Evolutionary conservation across 2,329 filamentous ascomycete genomes (phyloP).

Genomic region (Nemania sp.): DNA sequence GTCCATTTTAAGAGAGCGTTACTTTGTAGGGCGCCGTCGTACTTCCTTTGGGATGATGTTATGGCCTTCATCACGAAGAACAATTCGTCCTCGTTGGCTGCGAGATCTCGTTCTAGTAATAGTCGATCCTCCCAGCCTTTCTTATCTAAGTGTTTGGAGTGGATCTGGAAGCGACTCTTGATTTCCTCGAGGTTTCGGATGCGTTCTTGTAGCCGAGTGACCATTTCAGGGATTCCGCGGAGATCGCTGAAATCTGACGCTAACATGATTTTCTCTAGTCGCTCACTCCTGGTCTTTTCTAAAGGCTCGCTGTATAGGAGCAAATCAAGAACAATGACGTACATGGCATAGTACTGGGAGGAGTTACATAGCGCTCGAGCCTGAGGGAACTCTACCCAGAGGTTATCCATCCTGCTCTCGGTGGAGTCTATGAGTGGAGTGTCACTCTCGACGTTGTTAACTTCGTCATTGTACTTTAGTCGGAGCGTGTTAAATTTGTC

Average conservation of each 20-base stretch:
- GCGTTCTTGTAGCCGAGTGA: constrained; percentile 88
- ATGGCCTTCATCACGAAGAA: constrained; percentile 99
- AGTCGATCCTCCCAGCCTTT: constrained; percentile 93
- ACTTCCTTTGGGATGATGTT: constrained; percentile 91
- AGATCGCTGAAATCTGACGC: constrained; percentile 98
- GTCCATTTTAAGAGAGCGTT: constrained; percentile 90
- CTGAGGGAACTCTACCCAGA: constrained; percentile 97
- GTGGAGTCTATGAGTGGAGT: constrained; percentile 65
- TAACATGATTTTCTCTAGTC: constrained; percentile 97
- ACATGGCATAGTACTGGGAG: constrained; percentile 96
- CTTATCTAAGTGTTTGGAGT: constrained; percentile 86
- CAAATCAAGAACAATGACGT: constrained; percentile 96
- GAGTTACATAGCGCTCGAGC: constrained; percentile 97
- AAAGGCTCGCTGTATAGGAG: constrained; percentile 95
- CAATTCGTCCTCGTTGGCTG: constrained; percentile 92
- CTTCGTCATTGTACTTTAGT: constrained; percentile 95
- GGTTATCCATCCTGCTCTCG: constrained; percentile 90
- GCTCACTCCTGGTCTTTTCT: constrained; percentile 96
- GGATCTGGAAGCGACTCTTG: constrained; percentile 94
- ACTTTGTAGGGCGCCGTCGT: constrained; percentile 77
- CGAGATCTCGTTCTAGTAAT: constrained; percentile 87
- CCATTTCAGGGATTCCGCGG: constrained; percentile 91
- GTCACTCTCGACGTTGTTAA: constrained; percentile 73
- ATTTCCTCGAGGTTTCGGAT: constrained; percentile 96
- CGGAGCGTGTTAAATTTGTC: constrained; percentile 99